phyloP scores from a whole-genome alignment of 495 filamentous ascomycete species.

The Aspergillus sparsus region DNA sequence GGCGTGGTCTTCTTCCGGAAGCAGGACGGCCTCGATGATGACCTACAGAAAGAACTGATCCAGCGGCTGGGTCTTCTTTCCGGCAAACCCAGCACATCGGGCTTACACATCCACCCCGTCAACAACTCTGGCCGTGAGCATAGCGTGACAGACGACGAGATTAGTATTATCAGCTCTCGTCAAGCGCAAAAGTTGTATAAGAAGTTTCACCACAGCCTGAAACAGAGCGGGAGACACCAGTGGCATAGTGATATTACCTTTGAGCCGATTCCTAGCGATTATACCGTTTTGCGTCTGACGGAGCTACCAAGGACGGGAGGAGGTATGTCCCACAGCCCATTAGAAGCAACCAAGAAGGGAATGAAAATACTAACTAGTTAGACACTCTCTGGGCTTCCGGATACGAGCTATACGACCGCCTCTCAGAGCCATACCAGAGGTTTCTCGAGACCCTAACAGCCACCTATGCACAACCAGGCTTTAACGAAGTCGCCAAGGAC shows the following conservation, averaged over 20 bases:
- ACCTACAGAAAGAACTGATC: slow-evolving; percentile 67
- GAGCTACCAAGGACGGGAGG: slow-evolving; percentile 70
- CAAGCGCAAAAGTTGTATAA: slow-evolving; percentile 59
- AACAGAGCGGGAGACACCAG: slow-evolving; percentile 30
- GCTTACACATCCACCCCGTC: slow-evolving; percentile 73
- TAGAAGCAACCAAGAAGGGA: background rate
- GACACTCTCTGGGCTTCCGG: slow-evolving; percentile 69
- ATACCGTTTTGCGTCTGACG: slow-evolving; percentile 62
- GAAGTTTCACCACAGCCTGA: slow-evolving; percentile 23
- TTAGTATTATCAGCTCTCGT: slow-evolving; percentile 68
- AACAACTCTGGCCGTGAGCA: slow-evolving; percentile 60
- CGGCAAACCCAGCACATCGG: slow-evolving; percentile 66
- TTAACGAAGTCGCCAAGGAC: slow-evolving; percentile 16
- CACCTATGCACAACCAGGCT: slow-evolving; percentile 42
- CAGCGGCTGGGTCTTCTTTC: slow-evolving; percentile 63
- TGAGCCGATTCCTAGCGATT: slow-evolving; percentile 69
- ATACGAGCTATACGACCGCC: slow-evolving; percentile 73
- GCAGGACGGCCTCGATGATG: slow-evolving; percentile 65
- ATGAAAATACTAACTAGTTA: slow-evolving; percentile 20
- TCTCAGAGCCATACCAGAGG: slow-evolving; percentile 58
- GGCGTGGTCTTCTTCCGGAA: slow-evolving; percentile 82
- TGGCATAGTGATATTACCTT: slow-evolving; percentile 78
- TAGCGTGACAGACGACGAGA: slow-evolving; percentile 65
- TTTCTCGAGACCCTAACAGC: slow-evolving; percentile 67
- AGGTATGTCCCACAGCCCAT: slow-evolving; percentile 40